These are phyloP conservation scores for Fusarium stilboides DNA, from an alignment of 2,329 filamentous ascomycete species.

Conservation along the genomic window DNA sequence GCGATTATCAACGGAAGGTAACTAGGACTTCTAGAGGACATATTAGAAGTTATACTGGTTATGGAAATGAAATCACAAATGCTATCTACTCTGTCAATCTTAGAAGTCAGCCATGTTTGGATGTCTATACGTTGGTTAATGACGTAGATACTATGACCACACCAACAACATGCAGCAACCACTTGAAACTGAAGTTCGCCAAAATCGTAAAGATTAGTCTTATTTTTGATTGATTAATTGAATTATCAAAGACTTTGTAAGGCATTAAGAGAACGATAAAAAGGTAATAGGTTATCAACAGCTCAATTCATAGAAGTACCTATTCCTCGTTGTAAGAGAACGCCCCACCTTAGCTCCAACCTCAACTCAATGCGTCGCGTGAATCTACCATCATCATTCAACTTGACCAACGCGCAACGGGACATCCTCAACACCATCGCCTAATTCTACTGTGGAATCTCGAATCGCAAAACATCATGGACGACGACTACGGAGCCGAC, in stretches of 20 bases:
- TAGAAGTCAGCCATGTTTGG: too few species aligned
- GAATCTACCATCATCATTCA: conserved; percentile 27
- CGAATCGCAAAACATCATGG: conserved; percentile 51
- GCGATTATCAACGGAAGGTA: neutral
- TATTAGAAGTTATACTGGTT: neutral
- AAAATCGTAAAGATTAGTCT: too few species aligned
- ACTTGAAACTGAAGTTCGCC: too few species aligned
- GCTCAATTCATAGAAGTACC: too few species aligned
- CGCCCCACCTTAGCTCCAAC: conserved; percentile 35
- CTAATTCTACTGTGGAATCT: neutral
- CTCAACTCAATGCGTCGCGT: conserved; percentile 23
- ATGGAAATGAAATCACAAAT: neutral
- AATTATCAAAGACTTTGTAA: too few species aligned
- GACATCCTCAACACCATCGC: neutral
- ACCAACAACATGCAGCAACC: too few species aligned
- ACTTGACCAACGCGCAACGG: neutral
- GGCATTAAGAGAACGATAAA: neutral
- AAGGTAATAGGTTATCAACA: neutral
- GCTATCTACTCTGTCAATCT: too few species aligned
- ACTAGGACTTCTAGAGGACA: neutral
- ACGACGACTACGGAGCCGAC: conserved; percentile 72
- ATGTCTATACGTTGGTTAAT: too few species aligned
- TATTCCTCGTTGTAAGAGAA: conserved; percentile 8
- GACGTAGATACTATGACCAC: too few species aligned
- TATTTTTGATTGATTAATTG: too few species aligned